Percentiles rank a stretch among this genome's conserved stretches.
phyloP scores from a whole-genome alignment of 345 rosid genomes.

The Brassica rapa region DNA sequence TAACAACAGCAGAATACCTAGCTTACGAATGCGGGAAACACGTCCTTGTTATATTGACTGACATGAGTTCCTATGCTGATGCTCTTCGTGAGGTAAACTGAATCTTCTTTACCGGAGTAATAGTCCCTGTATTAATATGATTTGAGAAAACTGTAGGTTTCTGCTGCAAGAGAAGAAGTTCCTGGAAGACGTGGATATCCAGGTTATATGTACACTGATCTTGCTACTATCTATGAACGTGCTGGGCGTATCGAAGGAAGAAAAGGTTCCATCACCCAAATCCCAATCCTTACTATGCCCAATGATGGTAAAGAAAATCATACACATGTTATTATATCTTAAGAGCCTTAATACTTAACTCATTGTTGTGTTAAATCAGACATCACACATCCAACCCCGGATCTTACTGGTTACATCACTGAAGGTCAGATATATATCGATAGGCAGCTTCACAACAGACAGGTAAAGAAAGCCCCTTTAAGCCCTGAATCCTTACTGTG shows the following conservation, averaged over 20 bases:
- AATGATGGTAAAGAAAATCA: background rate
- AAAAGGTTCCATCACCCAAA: constrained; percentile 96
- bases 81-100: constrained; percentile 91
- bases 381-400: constrained; percentile 98
- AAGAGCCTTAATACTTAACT: background rate
- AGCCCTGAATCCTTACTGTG: background rate
- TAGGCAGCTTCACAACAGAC: constrained; percentile 47
- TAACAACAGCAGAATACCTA: constrained; percentile 93
- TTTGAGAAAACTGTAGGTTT: constrained; percentile 58
- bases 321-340: background rate
- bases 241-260: constrained; percentile 99
- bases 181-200: constrained; percentile 99
- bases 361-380: constrained; percentile 46
- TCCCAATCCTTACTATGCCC: constrained; percentile 91
- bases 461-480: background rate
- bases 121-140: background rate
- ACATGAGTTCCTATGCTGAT: constrained; percentile 99
- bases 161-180: constrained; percentile 99
- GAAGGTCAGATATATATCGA: constrained; percentile 53
- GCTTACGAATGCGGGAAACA: constrained; percentile 99
- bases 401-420: constrained; percentile 98
- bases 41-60: constrained; percentile 92
- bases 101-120: background rate
- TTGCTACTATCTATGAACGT: constrained; percentile 97
- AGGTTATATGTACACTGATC: constrained; percentile 99